Conservation (phyloP, 192 early-diverging fungal genomes). For the Pilaira anomala region DNA sequence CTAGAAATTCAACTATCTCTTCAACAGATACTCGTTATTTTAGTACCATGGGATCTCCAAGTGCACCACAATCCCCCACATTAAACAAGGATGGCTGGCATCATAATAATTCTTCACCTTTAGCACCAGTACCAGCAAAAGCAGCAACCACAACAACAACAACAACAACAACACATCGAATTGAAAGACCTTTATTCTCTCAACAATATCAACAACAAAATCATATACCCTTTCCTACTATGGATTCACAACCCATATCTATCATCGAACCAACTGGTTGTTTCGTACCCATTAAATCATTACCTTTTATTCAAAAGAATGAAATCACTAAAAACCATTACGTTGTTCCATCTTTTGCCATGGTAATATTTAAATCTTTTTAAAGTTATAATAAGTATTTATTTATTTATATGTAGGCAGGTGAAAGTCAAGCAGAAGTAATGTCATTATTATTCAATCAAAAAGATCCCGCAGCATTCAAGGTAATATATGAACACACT, state of each 20-base stretch:
- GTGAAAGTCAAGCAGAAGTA: slow-evolving; percentile 1
- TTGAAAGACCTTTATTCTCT: not conserved
- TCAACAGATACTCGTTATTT: not conserved
- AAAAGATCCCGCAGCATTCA: not conserved
- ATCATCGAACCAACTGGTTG: not conserved
- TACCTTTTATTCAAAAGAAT: not conserved
- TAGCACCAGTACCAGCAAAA: no score
- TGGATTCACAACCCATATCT: not conserved
- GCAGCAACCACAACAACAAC: no score
- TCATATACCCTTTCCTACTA: not conserved
- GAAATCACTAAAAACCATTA: not conserved
- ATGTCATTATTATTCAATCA: not conserved
- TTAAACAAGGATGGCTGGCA: not conserved
- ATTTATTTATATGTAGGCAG: not conserved
- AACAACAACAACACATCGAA: not conserved
- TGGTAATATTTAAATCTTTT: slow-evolving; percentile 3
- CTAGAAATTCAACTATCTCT: not conserved
- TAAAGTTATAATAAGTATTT: not conserved
- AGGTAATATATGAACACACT: not conserved
- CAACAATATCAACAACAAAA: not conserved
- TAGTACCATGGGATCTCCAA: not conserved
- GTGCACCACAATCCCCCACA: not conserved
- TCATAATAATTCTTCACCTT: not conserved
- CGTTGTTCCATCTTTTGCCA: not conserved
- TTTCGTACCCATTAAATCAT: not conserved